Percentiles rank a stretch among this genome's conserved stretches.
These are phyloP conservation scores for Heterobasidion annosum DNA, from an alignment of 1,284 basidiomycete genomes.

Conservation along the genomic window DNA sequence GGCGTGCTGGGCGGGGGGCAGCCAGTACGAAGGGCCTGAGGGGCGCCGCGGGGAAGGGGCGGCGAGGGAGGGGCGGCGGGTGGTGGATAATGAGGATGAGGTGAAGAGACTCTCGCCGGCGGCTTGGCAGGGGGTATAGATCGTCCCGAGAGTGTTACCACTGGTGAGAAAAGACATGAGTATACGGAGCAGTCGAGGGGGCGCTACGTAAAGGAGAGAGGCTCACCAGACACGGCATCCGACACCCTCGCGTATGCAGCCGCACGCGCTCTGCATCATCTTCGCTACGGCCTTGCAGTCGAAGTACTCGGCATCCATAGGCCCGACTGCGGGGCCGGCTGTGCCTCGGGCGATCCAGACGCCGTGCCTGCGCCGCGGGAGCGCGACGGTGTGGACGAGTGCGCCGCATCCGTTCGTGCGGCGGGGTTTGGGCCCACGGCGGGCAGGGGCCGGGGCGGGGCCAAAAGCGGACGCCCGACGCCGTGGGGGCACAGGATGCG, in stretches of 20 bases:
- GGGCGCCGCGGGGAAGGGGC: background rate
- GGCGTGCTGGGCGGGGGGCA: background rate
- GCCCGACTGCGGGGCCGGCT: constrained; percentile 38
- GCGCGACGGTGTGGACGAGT: constrained; percentile 42
- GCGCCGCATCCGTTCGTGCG: constrained; percentile 50
- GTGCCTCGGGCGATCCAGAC: constrained; percentile 48
- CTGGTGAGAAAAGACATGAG: constrained; percentile 20
- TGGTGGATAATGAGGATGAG: constrained; percentile 13
- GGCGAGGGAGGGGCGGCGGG: constrained; percentile 5
- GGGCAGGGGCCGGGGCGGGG: background rate
- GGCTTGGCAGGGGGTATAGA: constrained; percentile 49
- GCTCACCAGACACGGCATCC: constrained; percentile 54
- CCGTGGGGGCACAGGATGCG: constrained; percentile 11
- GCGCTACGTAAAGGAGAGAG: background rate
- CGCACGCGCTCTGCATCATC: constrained; percentile 34
- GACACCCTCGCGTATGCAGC: constrained; percentile 54
- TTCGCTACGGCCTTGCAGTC: background rate
- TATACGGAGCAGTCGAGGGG: constrained; percentile 4
- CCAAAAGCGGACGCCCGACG: constrained; percentile 7
- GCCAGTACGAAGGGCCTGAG: constrained; percentile 9
- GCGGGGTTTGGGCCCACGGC: constrained; percentile 9
- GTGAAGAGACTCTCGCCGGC: constrained; percentile 40
- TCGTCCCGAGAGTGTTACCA: constrained; percentile 54
- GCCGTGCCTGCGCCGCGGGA: constrained; percentile 36
- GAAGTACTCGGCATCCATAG: constrained; percentile 6